Evolutionary conservation across 495 filamentous ascomycete species (phyloP), one percentile per base, ranked within the genome.

Genomic region (Entonaema liquescens): DNA sequence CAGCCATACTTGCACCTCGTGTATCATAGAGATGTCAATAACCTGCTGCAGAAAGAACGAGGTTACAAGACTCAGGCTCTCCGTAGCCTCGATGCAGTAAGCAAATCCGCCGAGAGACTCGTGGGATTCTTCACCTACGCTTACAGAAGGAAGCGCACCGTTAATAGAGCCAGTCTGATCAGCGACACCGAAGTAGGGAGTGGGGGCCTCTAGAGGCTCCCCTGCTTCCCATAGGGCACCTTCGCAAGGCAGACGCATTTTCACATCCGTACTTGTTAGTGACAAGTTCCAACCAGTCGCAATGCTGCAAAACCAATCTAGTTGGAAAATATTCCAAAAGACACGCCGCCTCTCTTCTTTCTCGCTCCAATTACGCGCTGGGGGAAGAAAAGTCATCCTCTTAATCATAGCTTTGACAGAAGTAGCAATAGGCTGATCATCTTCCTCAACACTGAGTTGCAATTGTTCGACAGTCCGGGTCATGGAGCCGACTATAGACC

Each of bases 321-420:
- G 66, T 3, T 75, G 50, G 55, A 83, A 84, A 11, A 84, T 73
- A 35, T 78, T 82, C 81, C 80, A 82, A 62, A 83, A 83, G 2
- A 83, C 59, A 19, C 80, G 62, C 21, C 81, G 68, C 12, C 67
- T 67, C 1, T 63, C 81, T 64, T 56, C 79, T 70, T 64, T 81
- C 76, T 44, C 66, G 64, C 42, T 82, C 81, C 25, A 76, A 70
- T 78, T 77, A 76, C 44, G 61, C 2, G 74, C 68, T 2, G 75
- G 68, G 4, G 59, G 71, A 11, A 81, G 57, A 59, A 82, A 79
- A 1, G 68, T 73, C 70, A 80, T 77, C 3, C 77, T 72, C 19
- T 74, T 73, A 31, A 81, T 78, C 13, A 81, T 68, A 19, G 52
- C 29, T 54, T 54, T 54, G 11, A 28, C 59, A 38, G 44, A 52